Evolutionary conservation across 1,284 basidiomycete species (phyloP), one percentile per base, ranked within the genome.

Genomic region (Hymenochaete sp.): DNA sequence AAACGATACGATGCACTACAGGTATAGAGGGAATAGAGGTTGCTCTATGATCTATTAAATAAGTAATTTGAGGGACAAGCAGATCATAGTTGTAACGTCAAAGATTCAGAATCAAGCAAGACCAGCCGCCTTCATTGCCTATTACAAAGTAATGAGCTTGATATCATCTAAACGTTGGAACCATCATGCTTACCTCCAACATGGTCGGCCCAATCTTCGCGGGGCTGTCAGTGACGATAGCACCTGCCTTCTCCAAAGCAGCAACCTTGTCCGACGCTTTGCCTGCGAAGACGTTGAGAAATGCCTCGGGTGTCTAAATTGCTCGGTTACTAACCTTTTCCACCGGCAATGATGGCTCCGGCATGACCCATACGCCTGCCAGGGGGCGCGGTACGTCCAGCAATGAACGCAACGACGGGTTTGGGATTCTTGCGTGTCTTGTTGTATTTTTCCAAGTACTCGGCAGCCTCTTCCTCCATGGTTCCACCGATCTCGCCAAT

Each of bases 391-490:
- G 96, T 98, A 46, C 86, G 83, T 49, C 93, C 96, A 50, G 96
- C 96, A 59, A 99, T 98, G 68, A 99, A 99, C 44, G 87, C 89
- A 48, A 98, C 92, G 35, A 98, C 92, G 45, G 96, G 96, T 68
- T 98, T 98, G 53, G 90, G 90, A 57, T 85, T 75, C 51, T 70
- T 67, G 35, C 87, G 77, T 35, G 86, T 90, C 67, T 90, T 87
- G 77, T 99, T 99, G 74, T 91, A 85, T 65, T 79, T 73, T 62
- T 88, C 84, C 47, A 99, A 73, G 67, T 93, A 96, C 59, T 93
- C 96, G 3, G 96, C 96, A 13, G 96, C 96, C 56, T 98, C 95
- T 65, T 99, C 96, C 68, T 99, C 96, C 93, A 98, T 98, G 14
- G 87, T 85, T 22, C 96, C 96, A 57, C 96, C 96, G 59, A 99